These are phyloP conservation scores for Kurtzmaniella quercitrusa DNA, from an alignment of 1,139 yeast genomes.

Conservation along the genomic window DNA sequence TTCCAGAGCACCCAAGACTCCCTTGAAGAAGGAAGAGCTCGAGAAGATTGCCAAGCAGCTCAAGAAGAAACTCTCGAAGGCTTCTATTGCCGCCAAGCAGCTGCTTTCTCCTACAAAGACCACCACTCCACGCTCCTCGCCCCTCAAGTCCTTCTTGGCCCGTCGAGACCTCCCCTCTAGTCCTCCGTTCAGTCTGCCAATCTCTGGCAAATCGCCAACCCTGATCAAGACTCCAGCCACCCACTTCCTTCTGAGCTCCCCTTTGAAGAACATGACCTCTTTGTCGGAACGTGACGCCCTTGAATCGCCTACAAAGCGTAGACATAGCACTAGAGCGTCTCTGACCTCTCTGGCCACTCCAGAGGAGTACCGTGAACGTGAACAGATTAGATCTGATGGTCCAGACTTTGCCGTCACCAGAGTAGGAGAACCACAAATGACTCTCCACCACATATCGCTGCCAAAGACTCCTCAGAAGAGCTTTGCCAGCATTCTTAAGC, in stretches of 20 bases:
- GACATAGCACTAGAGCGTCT: conserved; percentile 3
- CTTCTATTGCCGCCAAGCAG: conserved; percentile 45
- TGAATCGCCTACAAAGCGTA: conserved; percentile 34
- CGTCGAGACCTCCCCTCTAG: conserved; percentile 2
- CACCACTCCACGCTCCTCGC: conserved; percentile 5
- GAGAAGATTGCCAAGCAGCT: conserved; percentile 45
- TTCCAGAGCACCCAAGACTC: conserved; percentile 23
- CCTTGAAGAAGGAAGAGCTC: conserved; percentile 42
- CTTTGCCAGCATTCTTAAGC: conserved; percentile 24
- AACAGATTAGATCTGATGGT: neutral
- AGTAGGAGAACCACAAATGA: conserved; percentile 31
- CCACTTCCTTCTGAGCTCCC: conserved; percentile 29
- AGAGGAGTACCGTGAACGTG: neutral
- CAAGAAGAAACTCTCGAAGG: conserved; percentile 40
- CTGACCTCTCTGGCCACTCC: neutral
- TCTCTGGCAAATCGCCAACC: conserved; percentile 35
- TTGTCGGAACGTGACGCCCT: conserved; percentile 8
- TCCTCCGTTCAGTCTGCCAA: conserved; percentile 23
- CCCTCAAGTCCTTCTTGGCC: conserved; percentile 5
- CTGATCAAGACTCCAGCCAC: conserved; percentile 38
- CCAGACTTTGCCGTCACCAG: neutral
- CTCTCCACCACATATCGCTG: conserved; percentile 29
- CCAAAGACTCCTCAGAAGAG: conserved; percentile 25
- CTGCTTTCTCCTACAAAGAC: conserved; percentile 23
- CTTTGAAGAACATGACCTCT: conserved; percentile 22